Conservation (phyloP, 2,329 filamentous ascomycete genomes). For the Diaporthe velutina region DNA sequence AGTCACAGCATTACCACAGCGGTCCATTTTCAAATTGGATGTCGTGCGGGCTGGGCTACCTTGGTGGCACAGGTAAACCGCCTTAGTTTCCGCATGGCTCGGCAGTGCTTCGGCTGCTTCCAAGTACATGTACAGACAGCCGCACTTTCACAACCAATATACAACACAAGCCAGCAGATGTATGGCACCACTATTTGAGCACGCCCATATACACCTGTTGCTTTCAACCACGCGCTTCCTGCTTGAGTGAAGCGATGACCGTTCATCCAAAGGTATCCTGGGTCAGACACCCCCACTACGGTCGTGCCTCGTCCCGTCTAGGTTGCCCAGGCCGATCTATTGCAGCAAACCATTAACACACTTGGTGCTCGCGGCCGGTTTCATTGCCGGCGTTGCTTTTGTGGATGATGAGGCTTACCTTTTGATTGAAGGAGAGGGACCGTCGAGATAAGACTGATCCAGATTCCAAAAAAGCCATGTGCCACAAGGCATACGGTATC, state of each 20-base stretch:
- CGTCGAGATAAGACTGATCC: constrained; percentile 4
- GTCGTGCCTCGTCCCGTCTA: background rate
- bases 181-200: background rate
- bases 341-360: background rate
- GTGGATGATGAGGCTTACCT: background rate
- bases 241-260: background rate
- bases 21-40: background rate
- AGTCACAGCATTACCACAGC: background rate
- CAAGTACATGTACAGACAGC: background rate
- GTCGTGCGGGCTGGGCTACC: background rate
- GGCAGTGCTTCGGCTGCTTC: constrained; percentile 22
- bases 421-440: background rate
- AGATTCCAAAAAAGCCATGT: background rate
- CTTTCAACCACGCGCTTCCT: background rate
- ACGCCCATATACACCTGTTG: background rate
- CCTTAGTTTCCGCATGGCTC: background rate
- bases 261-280: background rate
- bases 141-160: background rate
- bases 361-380: background rate
- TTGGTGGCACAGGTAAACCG: background rate
- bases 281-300: background rate
- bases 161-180: background rate
- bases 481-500: background rate
- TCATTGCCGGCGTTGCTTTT: background rate
- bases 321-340: background rate